Percentiles rank a stretch among this genome's conserved stretches.
Conservation (phyloP, 306 rosid species). For the Prunus padus region DNA sequence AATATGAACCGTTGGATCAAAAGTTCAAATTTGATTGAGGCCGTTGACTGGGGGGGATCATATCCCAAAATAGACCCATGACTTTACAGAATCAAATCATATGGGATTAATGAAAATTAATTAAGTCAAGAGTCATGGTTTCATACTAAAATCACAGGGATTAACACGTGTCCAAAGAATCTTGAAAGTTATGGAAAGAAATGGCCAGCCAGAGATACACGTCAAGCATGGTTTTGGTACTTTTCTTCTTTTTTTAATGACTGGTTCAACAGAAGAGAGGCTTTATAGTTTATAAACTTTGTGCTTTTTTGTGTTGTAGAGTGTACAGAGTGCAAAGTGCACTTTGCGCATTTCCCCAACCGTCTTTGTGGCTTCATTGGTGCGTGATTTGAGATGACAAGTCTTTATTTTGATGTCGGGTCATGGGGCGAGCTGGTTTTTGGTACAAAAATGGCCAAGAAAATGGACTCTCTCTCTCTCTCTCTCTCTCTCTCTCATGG, state of each 20-base stretch:
- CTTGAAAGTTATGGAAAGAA: constrained; percentile 13
- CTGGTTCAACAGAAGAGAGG: neutral
- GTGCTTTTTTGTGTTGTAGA: constrained; percentile 10
- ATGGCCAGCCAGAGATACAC: constrained; percentile 25
- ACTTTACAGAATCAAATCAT: neutral
- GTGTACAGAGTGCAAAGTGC: neutral
- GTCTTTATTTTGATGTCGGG: neutral
- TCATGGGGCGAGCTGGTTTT: neutral
- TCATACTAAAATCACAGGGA: neutral
- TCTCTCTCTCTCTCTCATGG: neutral
- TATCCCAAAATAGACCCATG: neutral
- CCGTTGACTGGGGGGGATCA: neutral
- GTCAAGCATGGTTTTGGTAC: constrained; percentile 25
- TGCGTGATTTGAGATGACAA: neutral
- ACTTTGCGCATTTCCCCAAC: neutral
- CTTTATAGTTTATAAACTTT: neutral
- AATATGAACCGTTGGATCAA: constrained; percentile 27
- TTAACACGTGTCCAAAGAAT: constrained; percentile 29
- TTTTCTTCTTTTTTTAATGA: neutral
- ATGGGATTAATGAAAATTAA: neutral
- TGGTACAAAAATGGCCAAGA: neutral
- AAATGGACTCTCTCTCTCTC: neutral
- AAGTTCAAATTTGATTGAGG: too few relatives aligned
- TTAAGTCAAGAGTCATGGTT: constrained; percentile 4
- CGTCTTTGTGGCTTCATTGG: constrained; percentile 1